Evolutionary conservation across 2,329 filamentous ascomycete species (phyloP).

Genomic region (Sarocladium brachiariae): DNA sequence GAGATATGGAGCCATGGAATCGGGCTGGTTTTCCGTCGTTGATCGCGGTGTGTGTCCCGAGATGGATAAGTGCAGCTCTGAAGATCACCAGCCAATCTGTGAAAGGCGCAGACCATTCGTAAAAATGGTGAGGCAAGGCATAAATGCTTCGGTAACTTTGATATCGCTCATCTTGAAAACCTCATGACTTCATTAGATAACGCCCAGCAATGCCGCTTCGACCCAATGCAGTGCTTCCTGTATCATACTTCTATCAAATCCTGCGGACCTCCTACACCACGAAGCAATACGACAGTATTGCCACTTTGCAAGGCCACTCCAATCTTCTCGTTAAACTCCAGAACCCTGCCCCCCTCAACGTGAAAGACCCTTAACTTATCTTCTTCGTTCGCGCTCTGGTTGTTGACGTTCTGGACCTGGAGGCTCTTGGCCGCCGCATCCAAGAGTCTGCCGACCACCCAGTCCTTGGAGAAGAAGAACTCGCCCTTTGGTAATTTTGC

Average conservation of each 20-base stretch:
- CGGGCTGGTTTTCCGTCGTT: no score
- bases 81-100: no score
- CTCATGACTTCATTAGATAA: not conserved
- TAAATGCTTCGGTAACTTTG: not conserved
- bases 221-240: not conserved
- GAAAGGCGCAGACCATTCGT: no score
- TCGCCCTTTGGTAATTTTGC: slow-evolving; percentile 76
- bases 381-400: slow-evolving; percentile 66
- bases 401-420: slow-evolving; percentile 80
- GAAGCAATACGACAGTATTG: slow-evolving; percentile 81
- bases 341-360: slow-evolving; percentile 77
- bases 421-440: slow-evolving; percentile 71
- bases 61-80: no score
- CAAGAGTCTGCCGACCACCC: slow-evolving; percentile 79
- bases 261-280: slow-evolving; percentile 75
- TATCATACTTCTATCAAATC: slow-evolving; percentile 56
- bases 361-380: slow-evolving; percentile 84
- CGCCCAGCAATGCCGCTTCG: slow-evolving; percentile 1
- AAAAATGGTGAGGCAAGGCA: no score
- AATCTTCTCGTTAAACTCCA: slow-evolving; percentile 85
- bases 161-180: not conserved
- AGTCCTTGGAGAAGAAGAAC: slow-evolving; percentile 76
- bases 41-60: no score
- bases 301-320: slow-evolving; percentile 68
- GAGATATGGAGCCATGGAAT: no score